Conservation (phyloP, 176 grass and related monocot species). For the Chrysopogon serrulatus region DNA sequence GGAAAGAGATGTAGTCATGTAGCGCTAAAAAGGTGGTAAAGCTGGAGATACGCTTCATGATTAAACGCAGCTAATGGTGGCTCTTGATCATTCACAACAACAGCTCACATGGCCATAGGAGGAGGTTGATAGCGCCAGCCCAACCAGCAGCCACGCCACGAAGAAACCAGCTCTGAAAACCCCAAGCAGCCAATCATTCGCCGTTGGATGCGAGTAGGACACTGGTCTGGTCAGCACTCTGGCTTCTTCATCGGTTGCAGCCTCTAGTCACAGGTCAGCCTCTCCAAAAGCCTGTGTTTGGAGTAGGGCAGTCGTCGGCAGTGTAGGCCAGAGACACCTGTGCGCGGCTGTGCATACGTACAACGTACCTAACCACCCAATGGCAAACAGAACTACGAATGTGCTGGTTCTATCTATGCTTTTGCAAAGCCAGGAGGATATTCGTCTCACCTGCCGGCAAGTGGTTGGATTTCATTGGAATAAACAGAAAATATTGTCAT, state of each 20-base stretch:
- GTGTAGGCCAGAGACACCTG: background rate
- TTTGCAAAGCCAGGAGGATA: background rate
- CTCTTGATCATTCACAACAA: background rate
- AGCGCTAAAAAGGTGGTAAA: background rate
- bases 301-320: background rate
- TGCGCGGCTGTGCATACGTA: background rate
- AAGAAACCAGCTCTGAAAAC: background rate
- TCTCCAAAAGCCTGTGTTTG: constrained; percentile 16
- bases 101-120: constrained; percentile 36
- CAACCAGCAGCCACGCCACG: constrained; percentile 5
- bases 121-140: constrained; percentile 22
- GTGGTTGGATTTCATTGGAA: background rate
- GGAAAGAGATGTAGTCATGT: background rate
- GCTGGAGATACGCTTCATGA: constrained; percentile 17
- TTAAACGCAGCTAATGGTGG: background rate
- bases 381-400: background rate
- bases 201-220: constrained; percentile 11
- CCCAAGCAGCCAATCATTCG: background rate
- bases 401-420: background rate
- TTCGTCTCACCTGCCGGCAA: background rate
- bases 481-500: background rate
- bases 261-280: background rate
- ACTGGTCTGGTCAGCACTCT: background rate
- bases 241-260: background rate
- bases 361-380: background rate